Percentiles rank a stretch among this genome's conserved stretches.
Conservation (phyloP, 2,329 filamentous ascomycete species). For the Aspergillus sclerotialis region DNA sequence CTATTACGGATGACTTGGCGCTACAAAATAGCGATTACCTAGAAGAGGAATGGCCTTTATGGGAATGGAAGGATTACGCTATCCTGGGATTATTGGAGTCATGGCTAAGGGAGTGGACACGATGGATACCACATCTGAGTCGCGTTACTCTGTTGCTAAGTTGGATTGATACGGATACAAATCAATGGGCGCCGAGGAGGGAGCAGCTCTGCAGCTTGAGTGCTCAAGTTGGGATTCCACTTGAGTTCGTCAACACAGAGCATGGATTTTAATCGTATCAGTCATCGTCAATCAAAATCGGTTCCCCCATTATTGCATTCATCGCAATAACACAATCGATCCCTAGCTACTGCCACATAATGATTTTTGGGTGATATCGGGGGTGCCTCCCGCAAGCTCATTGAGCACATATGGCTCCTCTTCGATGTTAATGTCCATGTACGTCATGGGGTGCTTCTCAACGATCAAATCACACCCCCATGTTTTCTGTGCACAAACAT, state of each 20-base stretch:
- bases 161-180: neutral
- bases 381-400: too few relatives aligned
- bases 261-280: too few relatives aligned
- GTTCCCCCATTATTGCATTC: too few relatives aligned
- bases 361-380: too few relatives aligned
- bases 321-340: too few relatives aligned
- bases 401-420: too few relatives aligned
- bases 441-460: too few relatives aligned
- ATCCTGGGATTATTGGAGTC: conserved; percentile 5
- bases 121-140: conserved; percentile 7
- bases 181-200: conserved; percentile 4
- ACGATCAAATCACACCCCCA: too few relatives aligned
- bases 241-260: conserved; percentile 3
- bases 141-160: conserved; percentile 4
- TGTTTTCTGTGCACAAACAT: too few relatives aligned
- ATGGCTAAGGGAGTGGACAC: conserved; percentile 10
- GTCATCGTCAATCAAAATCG: too few relatives aligned
- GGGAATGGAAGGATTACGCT: conserved; percentile 3
- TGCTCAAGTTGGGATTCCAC: conserved; percentile 2
- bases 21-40: conserved; percentile 5
- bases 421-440: too few relatives aligned
- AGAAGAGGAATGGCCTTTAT: conserved; percentile 2
- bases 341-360: too few relatives aligned
- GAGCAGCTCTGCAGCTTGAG: conserved; percentile 4
- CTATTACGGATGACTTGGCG: conserved; percentile 11